phyloP scores from a whole-genome alignment of 2,329 filamentous ascomycete species.

The Pseudogymnoascus sp. region DNA sequence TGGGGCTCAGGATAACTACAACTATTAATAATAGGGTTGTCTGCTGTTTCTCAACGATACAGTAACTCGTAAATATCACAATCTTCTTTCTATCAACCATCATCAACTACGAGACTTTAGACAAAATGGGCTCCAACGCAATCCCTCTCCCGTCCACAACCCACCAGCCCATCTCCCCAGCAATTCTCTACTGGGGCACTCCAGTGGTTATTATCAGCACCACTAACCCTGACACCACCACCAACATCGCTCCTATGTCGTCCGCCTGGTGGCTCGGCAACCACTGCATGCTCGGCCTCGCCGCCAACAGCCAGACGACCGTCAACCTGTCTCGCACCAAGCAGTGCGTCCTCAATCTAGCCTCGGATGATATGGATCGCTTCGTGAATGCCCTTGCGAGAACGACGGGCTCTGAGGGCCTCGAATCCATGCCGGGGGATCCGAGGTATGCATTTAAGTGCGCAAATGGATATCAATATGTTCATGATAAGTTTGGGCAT shows the following conservation, averaged over 20 bases:
- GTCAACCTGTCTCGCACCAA: conserved; percentile 34
- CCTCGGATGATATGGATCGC: conserved; percentile 33
- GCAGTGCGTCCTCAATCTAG: conserved; percentile 37
- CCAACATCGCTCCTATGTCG: conserved; percentile 37
- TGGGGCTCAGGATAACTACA: neutral
- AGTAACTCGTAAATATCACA: neutral
- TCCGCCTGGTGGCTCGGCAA: conserved; percentile 38
- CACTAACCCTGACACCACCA: conserved; percentile 33
- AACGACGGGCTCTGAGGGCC: conserved; percentile 12
- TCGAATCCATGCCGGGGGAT: conserved; percentile 9
- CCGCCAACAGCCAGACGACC: conserved; percentile 30
- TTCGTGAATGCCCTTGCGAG: conserved; percentile 15
- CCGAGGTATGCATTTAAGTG: conserved; percentile 24
- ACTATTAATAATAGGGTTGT: neutral
- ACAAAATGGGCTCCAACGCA: neutral
- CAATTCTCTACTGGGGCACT: conserved; percentile 36
- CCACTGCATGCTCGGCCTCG: conserved; percentile 36
- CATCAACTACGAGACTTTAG: neutral
- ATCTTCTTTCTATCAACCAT: neutral
- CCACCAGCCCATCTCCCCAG: conserved; percentile 27
- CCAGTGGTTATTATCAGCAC: conserved; percentile 34
- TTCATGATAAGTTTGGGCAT: conserved; percentile 33
- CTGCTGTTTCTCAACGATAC: neutral
- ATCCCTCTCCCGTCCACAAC: neutral
- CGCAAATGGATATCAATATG: conserved; percentile 28